Percentiles rank a stretch among this genome's conserved stretches.
These are phyloP conservation scores for Candida morakotiae DNA, from an alignment of 805 yeast species.

Conservation along the genomic window DNA sequence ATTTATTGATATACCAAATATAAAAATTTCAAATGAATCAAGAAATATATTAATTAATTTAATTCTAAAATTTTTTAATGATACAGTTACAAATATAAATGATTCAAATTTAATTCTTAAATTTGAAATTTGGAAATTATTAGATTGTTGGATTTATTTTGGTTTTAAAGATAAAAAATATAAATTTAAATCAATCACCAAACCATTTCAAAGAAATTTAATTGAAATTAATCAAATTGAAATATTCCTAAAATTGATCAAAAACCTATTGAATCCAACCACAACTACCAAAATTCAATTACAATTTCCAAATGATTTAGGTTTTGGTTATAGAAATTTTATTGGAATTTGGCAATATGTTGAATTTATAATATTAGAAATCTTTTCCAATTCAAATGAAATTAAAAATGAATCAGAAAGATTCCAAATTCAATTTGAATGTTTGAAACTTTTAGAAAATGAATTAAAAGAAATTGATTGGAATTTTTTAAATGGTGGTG, in stretches of 20 bases:
- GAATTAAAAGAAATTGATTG: conserved; percentile 34
- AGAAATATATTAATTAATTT: conserved; percentile 31
- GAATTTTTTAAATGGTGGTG: conserved; percentile 47
- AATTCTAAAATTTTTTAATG: conserved; percentile 46
- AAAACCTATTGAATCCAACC: conserved; percentile 32
- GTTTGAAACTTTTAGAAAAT: conserved; percentile 49
- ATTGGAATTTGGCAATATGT: conserved; percentile 77
- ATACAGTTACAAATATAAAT: conserved; percentile 40
- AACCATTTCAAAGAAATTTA: conserved; percentile 36
- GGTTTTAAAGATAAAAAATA: conserved; percentile 14
- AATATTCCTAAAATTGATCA: conserved; percentile 60
- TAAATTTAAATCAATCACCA: conserved; percentile 14
- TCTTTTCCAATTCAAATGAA: conserved; percentile 51
- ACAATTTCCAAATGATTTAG: conserved; percentile 62
- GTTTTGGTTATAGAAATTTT: conserved; percentile 50
- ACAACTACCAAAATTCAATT: conserved; percentile 33
- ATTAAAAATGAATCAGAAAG: conserved; percentile 31
- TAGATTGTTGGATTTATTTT: conserved; percentile 69
- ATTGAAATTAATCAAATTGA: conserved; percentile 45
- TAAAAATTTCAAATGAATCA: conserved; percentile 31
- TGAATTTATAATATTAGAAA: conserved; percentile 65
- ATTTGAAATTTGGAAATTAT: conserved; percentile 56
- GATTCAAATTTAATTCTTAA: conserved; percentile 28
- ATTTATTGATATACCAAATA: conserved; percentile 16
- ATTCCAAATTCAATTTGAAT: conserved; percentile 46